phyloP scores from a whole-genome alignment of 192 early-diverging fungal species.

The Dissophora globulifera region DNA sequence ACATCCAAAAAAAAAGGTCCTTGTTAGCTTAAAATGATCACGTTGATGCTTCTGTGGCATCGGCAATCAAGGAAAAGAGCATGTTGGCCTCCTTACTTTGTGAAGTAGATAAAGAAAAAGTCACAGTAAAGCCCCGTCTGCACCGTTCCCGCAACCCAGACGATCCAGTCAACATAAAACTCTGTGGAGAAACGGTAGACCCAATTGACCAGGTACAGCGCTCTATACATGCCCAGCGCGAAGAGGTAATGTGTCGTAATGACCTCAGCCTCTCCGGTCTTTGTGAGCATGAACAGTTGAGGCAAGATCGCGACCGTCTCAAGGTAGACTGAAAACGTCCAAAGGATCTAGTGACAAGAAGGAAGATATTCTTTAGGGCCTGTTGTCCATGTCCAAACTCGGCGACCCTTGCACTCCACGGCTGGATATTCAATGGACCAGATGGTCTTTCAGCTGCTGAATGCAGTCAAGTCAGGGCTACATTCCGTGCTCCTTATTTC shows the following conservation, averaged over 20 bases:
- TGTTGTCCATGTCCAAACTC: too few species aligned
- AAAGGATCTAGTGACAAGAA: slow-evolving; percentile 72
- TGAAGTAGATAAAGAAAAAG: slow-evolving; percentile 97
- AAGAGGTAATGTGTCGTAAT: slow-evolving; percentile 99
- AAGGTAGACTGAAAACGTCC: slow-evolving; percentile 97
- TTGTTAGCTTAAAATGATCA: not conserved
- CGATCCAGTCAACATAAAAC: slow-evolving; percentile 82
- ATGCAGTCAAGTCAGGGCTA: too few species aligned
- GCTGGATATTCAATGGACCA: too few species aligned
- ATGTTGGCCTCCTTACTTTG: slow-evolving; percentile 67
- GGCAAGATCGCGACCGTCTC: slow-evolving; percentile 98
- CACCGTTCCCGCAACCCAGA: slow-evolving; percentile 89
- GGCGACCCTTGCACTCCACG: too few species aligned
- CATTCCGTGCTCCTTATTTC: too few species aligned
- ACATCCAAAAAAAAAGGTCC: not conserved
- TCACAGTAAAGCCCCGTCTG: slow-evolving; percentile 97
- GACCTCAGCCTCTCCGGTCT: slow-evolving; percentile 98
- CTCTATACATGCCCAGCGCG: slow-evolving; percentile 83
- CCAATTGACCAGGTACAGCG: slow-evolving; percentile 82
- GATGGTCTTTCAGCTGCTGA: too few species aligned
- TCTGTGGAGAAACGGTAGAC: slow-evolving; percentile 88
- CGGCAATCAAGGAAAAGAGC: not conserved
- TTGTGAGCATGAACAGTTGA: slow-evolving; percentile 95
- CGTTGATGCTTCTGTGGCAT: not conserved
- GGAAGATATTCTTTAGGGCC: too few species aligned